Conservation (phyloP, 169 alveolate species). For the Plasmodium knowlesi region DNA sequence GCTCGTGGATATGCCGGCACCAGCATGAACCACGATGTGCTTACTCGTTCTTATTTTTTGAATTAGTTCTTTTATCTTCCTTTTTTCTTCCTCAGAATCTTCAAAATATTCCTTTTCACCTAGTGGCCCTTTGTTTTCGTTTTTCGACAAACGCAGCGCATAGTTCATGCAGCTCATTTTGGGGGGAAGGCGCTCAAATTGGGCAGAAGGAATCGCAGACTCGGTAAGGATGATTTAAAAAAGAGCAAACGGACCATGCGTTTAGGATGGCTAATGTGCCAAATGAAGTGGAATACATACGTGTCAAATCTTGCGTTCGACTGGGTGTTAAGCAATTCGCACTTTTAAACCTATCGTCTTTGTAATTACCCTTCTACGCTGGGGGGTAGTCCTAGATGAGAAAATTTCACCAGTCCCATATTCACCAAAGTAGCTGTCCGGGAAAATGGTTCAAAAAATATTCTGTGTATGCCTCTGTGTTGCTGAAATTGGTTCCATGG, state of each 20-base stretch:
- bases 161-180: conserved; percentile 77
- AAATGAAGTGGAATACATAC: not conserved
- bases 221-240: not conserved
- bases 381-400: not conserved
- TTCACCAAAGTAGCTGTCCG: not conserved
- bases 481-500: not conserved
- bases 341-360: not conserved
- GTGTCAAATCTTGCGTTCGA: not conserved
- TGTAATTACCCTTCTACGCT: not conserved
- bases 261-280: not conserved
- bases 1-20: conserved; percentile 88
- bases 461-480: not conserved
- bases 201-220: not conserved
- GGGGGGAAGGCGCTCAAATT: not conserved
- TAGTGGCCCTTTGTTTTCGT: conserved; percentile 85
- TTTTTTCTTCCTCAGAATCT: conserved; percentile 77
- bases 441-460: not conserved
- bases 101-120: conserved; percentile 83
- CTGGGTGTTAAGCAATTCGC: not conserved
- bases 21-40: conserved; percentile 82
- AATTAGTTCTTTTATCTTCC: conserved; percentile 74
- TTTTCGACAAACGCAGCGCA: conserved; percentile 80
- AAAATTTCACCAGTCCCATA: not conserved
- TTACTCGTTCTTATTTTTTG: conserved; percentile 76
- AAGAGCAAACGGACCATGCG: not conserved